Conservation (phyloP, 768 basidiomycete species). For the Tulasnella calospora region DNA sequence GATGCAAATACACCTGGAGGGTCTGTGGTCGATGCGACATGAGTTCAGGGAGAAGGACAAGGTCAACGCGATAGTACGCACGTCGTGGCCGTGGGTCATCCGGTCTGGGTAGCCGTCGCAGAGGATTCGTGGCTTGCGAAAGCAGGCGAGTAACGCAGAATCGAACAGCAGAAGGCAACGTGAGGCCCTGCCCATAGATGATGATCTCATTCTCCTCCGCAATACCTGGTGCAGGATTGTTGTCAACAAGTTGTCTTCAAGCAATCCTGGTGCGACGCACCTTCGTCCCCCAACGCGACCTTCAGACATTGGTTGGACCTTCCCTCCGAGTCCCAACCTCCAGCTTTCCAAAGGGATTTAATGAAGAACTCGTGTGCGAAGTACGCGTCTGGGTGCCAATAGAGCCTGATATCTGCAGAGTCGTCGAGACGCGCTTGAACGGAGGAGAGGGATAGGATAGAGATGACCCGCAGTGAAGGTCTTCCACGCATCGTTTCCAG, state of each 20-base stretch:
- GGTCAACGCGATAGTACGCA: neutral
- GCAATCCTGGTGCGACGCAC: neutral
- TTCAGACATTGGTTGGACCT: slow-evolving; percentile 22
- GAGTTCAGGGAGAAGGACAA: neutral
- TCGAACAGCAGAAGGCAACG: slow-evolving; percentile 6
- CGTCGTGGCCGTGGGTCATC: slow-evolving; percentile 24
- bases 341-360: slow-evolving; percentile 16
- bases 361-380: slow-evolving; percentile 24
- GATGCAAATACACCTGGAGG: slow-evolving; percentile 9
- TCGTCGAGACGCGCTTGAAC: slow-evolving; percentile 20
- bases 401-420: slow-evolving; percentile 17
- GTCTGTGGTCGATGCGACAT: neutral
- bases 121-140: neutral
- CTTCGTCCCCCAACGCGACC: slow-evolving; percentile 23
- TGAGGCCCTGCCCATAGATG: slow-evolving; percentile 21
- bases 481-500: slow-evolving; percentile 26
- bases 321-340: slow-evolving; percentile 21
- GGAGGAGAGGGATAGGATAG: neutral
- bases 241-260: neutral
- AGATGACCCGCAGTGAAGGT: slow-evolving; percentile 19
- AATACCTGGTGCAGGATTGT: neutral
- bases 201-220: slow-evolving; percentile 24
- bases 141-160: slow-evolving; percentile 22
- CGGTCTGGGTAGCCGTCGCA: slow-evolving; percentile 16
- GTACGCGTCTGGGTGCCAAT: slow-evolving; percentile 23